A percentile compares a stretch with the other conserved stretches of the same genome.
These are phyloP conservation scores for Penicillium argentinense DNA, from an alignment of 495 filamentous ascomycete species.

Conservation along the genomic window DNA sequence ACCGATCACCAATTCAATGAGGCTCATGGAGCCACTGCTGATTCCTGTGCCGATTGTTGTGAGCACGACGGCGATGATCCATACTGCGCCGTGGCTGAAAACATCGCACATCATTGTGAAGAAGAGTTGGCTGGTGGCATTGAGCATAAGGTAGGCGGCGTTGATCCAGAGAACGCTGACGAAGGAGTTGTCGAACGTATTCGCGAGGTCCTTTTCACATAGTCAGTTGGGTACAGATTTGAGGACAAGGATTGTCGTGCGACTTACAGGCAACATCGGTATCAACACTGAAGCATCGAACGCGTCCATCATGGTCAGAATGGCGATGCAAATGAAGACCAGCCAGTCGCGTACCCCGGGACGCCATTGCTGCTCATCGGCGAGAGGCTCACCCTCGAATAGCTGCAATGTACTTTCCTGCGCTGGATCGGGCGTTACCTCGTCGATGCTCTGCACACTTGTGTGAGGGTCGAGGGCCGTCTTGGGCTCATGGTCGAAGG, in stretches of 20 bases:
- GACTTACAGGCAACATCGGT: conserved; percentile 26
- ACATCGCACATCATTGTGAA: conserved; percentile 43
- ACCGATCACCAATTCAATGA: conserved; percentile 61
- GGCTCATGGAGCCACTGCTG: conserved; percentile 57
- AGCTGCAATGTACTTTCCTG: conserved; percentile 24
- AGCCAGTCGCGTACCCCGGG: conserved; percentile 34
- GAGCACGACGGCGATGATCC: conserved; percentile 50
- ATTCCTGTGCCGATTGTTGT: conserved; percentile 62
- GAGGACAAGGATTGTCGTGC: neutral
- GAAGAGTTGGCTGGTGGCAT: conserved; percentile 36
- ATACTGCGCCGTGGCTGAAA: conserved; percentile 41
- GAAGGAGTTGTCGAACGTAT: conserved; percentile 25
- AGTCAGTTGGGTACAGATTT: conserved; percentile 1
- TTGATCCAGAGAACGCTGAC: conserved; percentile 41
- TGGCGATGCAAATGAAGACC: conserved; percentile 31
- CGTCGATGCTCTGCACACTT: conserved; percentile 22
- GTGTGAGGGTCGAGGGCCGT: conserved; percentile 13
- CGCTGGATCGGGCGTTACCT: conserved; percentile 11
- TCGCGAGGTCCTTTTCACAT: conserved; percentile 27
- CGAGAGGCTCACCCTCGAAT: conserved; percentile 10
- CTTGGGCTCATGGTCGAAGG: conserved; percentile 19
- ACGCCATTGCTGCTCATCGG: conserved; percentile 21
- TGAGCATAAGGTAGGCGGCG: conserved; percentile 39
- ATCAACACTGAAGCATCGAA: conserved; percentile 39
- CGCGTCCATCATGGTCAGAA: conserved; percentile 40